These are phyloP conservation scores for Podila verticillata DNA, from an alignment of 192 early-diverging fungal species.

Conservation along the genomic window DNA sequence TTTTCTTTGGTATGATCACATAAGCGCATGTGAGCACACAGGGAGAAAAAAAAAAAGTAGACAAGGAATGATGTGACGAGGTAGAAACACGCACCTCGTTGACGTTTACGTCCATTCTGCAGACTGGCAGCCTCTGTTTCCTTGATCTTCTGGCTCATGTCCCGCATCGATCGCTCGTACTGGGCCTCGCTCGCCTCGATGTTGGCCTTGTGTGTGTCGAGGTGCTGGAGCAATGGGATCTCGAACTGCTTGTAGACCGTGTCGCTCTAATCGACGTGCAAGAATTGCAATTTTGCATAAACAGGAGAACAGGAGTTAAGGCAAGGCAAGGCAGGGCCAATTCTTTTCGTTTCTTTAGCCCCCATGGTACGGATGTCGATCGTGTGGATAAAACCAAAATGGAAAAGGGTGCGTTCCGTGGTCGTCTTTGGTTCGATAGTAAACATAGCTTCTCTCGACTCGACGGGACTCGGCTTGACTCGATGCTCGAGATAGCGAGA, in stretches of 20 bases:
- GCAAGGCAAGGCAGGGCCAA: too few species aligned
- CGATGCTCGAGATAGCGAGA: too few species aligned
- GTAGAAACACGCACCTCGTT: constrained; percentile 39
- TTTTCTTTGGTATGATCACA: constrained; percentile 7
- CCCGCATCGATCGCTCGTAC: constrained; percentile 53
- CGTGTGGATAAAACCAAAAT: too few species aligned
- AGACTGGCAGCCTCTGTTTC: constrained; percentile 58
- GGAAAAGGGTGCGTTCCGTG: too few species aligned
- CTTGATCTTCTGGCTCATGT: constrained; percentile 59
- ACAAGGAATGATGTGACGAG: not conserved
- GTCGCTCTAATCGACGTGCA: constrained; percentile 35
- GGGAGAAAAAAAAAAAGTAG: not conserved
- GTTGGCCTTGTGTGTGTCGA: constrained; percentile 55
- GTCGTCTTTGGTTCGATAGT: too few species aligned
- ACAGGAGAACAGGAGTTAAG: too few species aligned
- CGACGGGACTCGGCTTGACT: too few species aligned
- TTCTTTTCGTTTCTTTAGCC: too few species aligned
- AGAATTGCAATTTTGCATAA: not conserved
- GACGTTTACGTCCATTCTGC: constrained; percentile 52
- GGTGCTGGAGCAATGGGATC: constrained; percentile 55
- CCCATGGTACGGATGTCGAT: too few species aligned
- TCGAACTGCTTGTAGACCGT: constrained; percentile 59
- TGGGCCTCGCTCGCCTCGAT: constrained; percentile 54
- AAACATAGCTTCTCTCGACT: too few species aligned
- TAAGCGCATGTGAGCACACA: not conserved